These are phyloP conservation scores for Alisma plantagoaquatica DNA, from an alignment of 106 monocot species.

Conservation along the genomic window DNA sequence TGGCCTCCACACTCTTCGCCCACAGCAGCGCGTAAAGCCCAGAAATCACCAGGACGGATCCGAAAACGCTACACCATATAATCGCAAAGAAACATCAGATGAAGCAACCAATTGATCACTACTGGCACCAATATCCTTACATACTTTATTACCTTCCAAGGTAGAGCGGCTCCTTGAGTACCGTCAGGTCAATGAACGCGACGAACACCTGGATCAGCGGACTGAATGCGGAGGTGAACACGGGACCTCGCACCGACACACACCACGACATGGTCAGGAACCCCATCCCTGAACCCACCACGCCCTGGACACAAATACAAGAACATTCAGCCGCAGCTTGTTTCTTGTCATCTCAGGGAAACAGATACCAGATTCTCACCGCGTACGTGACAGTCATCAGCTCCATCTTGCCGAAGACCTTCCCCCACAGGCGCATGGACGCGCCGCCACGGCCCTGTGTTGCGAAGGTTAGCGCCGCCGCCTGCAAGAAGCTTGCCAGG, in stretches of 20 bases:
- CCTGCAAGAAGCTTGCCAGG: constrained; percentile 56
- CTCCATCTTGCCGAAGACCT: constrained; percentile 38
- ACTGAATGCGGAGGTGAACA: constrained; percentile 68
- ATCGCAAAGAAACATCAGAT: background rate
- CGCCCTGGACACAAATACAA: constrained; percentile 22
- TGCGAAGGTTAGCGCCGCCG: constrained; percentile 19
- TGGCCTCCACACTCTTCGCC: no score
- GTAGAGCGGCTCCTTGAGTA: constrained; percentile 47
- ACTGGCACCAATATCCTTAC: background rate
- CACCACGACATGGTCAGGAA: constrained; percentile 69
- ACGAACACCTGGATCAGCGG: constrained; percentile 59
- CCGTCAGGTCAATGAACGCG: constrained; percentile 34
- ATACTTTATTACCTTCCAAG: constrained; percentile 53
- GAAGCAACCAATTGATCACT: background rate
- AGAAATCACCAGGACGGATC: constrained; percentile 46
- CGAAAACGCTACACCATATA: constrained; percentile 44
- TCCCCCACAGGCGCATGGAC: constrained; percentile 27
- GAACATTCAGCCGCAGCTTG: background rate
- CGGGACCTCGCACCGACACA: constrained; percentile 55
- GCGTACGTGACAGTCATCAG: constrained; percentile 35
- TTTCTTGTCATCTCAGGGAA: background rate
- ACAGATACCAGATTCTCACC: constrained; percentile 17
- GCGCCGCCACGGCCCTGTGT: constrained; percentile 20
- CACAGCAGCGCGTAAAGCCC: constrained; percentile 79
- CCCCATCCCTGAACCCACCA: constrained; percentile 49